phyloP scores from a whole-genome alignment of 2,329 filamentous ascomycete species.

The Fusarium incarnatum region DNA sequence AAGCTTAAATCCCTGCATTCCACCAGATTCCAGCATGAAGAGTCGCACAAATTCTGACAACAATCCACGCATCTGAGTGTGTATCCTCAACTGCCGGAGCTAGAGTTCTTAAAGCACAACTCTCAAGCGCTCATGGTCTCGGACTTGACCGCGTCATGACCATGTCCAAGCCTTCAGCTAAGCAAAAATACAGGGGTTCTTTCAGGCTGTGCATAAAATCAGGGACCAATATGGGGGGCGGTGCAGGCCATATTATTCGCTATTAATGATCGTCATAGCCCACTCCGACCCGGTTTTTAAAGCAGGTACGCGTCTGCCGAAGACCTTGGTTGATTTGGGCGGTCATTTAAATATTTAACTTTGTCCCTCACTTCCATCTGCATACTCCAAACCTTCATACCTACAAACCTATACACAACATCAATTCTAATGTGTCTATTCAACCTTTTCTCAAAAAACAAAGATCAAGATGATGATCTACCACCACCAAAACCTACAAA shows the following conservation, averaged over 20 bases:
- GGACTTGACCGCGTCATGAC: conserved; percentile 2
- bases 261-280: conserved; percentile 9
- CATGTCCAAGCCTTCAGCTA: neutral
- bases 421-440: conserved; percentile 25
- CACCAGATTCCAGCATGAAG: too few species aligned
- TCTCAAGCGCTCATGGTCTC: neutral
- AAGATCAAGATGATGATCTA: conserved; percentile 8
- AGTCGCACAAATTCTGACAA: neutral
- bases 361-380: too few species aligned
- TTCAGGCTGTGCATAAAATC: conserved; percentile 10
- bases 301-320: conserved; percentile 13
- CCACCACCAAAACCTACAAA: conserved; percentile 15
- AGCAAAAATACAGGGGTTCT: conserved; percentile 1
- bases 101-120: fast-evolving
- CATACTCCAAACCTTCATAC: neutral
- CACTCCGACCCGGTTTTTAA: conserved; percentile 3
- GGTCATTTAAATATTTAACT: neutral
- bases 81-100: neutral
- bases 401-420: too few species aligned
- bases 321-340: neutral
- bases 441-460: conserved; percentile 31
- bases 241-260: conserved; percentile 8
- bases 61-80: neutral
- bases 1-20: neutral
- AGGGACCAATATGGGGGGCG: conserved; percentile 18